These are phyloP conservation scores for Solanum megistacrolobum DNA, from an alignment of 257 asterid species.

Conservation along the genomic window DNA sequence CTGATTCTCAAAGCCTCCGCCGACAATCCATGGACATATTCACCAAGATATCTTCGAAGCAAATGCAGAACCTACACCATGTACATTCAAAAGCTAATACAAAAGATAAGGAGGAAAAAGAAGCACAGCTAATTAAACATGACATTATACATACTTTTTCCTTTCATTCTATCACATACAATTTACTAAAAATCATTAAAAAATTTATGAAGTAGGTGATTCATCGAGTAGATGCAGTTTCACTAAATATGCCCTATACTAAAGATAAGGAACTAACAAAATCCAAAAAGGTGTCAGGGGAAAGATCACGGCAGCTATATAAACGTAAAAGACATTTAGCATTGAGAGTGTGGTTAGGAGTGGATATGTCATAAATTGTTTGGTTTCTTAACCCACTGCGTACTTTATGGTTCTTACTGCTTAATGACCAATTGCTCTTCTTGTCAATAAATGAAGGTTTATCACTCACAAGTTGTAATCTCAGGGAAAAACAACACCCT, in stretches of 20 bases:
- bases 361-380: not conserved
- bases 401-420: not conserved
- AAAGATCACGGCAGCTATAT: not conserved
- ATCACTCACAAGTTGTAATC: not conserved
- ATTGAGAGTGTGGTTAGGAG: not conserved
- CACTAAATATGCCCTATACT: not conserved
- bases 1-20: conserved; percentile 96
- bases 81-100: not conserved
- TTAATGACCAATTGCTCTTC: not conserved
- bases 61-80: conserved; percentile 77
- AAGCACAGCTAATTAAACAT: not conserved
- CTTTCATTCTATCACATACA: not conserved
- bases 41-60: conserved; percentile 97
- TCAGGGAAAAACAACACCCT: not conserved
- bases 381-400: not conserved
- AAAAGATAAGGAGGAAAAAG: not conserved
- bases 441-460: not conserved
- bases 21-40: conserved; percentile 96
- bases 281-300: not conserved
- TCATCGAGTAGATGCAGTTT: not conserved
- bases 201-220: not conserved
- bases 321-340: not conserved
- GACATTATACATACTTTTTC: not conserved
- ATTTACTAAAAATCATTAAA: not conserved
- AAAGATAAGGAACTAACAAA: not conserved